Conservation (phyloP, 108 stramenopile species). For the Mediolabrus comicus region DNA sequence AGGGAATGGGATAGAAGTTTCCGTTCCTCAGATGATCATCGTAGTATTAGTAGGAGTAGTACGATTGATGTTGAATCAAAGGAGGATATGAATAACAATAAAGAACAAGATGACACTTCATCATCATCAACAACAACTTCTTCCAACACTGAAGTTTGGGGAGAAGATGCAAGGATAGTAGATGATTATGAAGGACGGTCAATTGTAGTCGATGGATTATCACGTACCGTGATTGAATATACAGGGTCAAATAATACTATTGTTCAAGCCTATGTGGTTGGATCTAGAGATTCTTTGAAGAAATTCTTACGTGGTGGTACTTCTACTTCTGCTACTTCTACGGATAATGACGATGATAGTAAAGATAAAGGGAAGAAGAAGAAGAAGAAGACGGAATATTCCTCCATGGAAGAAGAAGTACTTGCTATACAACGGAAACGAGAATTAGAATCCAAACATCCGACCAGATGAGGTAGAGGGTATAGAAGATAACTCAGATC, state of each 20-base stretch:
- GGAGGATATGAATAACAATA: constrained; percentile 6
- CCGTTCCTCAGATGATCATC: constrained; percentile 24
- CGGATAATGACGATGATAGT: too few species aligned
- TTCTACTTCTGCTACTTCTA: background rate
- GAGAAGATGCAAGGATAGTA: constrained; percentile 74
- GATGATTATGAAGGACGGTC: constrained; percentile 79
- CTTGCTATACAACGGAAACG: constrained; percentile 55
- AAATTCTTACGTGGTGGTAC: constrained; percentile 64
- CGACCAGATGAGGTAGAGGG: constrained; percentile 57
- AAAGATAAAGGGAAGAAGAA: too few species aligned
- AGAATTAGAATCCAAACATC: constrained; percentile 62
- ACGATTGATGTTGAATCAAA: background rate
- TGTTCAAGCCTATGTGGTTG: constrained; percentile 83
- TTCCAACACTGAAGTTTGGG: constrained; percentile 68
- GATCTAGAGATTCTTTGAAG: constrained; percentile 66
- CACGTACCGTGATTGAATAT: constrained; percentile 72
- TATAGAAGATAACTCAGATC: constrained; percentile 60
- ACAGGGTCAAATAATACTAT: constrained; percentile 64
- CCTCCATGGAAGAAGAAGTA: constrained; percentile 45
- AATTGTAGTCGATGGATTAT: constrained; percentile 70
- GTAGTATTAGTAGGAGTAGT: background rate
- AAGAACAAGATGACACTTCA: constrained; percentile 25
- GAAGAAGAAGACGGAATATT: constrained; percentile 13
- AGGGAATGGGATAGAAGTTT: constrained; percentile 52
- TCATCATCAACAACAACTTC: constrained; percentile 11